These are phyloP conservation scores for Yarrowia deformans DNA, from an alignment of 805 yeast genomes.

Conservation along the genomic window DNA sequence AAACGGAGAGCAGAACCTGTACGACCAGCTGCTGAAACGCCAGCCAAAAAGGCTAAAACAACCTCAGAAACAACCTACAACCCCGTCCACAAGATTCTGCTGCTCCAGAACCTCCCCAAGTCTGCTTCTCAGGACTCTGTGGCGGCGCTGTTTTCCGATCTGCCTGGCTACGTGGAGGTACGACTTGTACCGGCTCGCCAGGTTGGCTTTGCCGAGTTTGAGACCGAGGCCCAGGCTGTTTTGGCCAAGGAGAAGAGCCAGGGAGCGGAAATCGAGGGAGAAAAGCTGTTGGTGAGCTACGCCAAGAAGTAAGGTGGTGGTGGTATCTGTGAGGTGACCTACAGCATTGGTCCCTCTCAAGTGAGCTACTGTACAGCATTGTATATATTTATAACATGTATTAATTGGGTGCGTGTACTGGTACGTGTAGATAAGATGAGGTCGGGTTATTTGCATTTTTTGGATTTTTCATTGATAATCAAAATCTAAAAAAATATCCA, in stretches of 20 bases:
- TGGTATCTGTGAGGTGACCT: not conserved
- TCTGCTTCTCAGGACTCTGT: conserved; percentile 55
- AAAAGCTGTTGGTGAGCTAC: conserved; percentile 47
- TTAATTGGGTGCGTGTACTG: not conserved
- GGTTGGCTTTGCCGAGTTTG: conserved; percentile 84
- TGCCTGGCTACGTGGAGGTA: conserved; percentile 68
- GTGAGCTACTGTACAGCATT: too few species aligned
- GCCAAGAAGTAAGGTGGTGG: conserved; percentile 48
- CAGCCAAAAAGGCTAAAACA: conserved; percentile 5
- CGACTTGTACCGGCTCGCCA: conserved; percentile 71
- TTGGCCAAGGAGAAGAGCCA: conserved; percentile 50
- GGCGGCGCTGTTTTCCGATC: conserved; percentile 56
- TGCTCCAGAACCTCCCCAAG: conserved; percentile 69
- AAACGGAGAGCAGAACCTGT: not conserved
- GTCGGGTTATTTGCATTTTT: too few species aligned
- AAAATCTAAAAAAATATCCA: too few species aligned
- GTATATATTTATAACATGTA: conserved; percentile 15
- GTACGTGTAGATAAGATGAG: too few species aligned
- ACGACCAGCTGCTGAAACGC: not conserved
- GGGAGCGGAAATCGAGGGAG: conserved; percentile 47
- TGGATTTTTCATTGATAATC: too few species aligned
- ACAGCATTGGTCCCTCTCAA: too few species aligned
- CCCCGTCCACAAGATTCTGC: conserved; percentile 74
- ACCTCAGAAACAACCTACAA: conserved; percentile 44
- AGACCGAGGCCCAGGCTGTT: conserved; percentile 60